These are phyloP conservation scores for Yamadazyma triangularis DNA, from an alignment of 1,139 yeast species.

Conservation along the genomic window DNA sequence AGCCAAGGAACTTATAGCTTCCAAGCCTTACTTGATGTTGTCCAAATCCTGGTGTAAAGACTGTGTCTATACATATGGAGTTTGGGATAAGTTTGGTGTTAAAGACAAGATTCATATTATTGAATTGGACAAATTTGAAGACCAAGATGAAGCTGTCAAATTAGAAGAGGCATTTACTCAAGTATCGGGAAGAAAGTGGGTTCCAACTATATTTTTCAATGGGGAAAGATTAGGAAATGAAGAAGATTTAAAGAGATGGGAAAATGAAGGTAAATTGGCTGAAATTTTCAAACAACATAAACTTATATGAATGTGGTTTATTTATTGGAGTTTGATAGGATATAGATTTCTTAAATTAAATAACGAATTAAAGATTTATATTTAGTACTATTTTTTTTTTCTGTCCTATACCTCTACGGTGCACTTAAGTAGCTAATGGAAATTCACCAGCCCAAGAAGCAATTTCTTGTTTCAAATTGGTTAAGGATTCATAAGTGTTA, in stretches of 20 bases:
- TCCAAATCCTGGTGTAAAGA: constrained; percentile 80
- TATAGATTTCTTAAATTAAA: constrained; percentile 1
- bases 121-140: constrained; percentile 55
- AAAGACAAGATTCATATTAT: constrained; percentile 45
- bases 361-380: constrained; percentile 1
- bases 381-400: neutral
- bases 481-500: constrained; percentile 61
- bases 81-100: constrained; percentile 51
- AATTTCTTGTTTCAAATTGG: constrained; percentile 70
- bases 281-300: constrained; percentile 30
- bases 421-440: constrained; percentile 73
- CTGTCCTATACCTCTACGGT: neutral
- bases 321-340: neutral
- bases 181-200: constrained; percentile 63
- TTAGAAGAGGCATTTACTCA: constrained; percentile 59
- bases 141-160: constrained; percentile 46
- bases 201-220: constrained; percentile 64
- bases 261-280: constrained; percentile 38
- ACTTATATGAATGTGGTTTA: constrained; percentile 6
- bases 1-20: constrained; percentile 43
- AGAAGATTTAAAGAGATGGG: constrained; percentile 43
- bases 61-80: constrained; percentile 55
- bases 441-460: constrained; percentile 88
- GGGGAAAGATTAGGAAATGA: constrained; percentile 59
- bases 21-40: constrained; percentile 50